Base-by-base conservation (phyloP, 768 basidiomycete genomes). In the Trametes cinnabarina region DNA sequence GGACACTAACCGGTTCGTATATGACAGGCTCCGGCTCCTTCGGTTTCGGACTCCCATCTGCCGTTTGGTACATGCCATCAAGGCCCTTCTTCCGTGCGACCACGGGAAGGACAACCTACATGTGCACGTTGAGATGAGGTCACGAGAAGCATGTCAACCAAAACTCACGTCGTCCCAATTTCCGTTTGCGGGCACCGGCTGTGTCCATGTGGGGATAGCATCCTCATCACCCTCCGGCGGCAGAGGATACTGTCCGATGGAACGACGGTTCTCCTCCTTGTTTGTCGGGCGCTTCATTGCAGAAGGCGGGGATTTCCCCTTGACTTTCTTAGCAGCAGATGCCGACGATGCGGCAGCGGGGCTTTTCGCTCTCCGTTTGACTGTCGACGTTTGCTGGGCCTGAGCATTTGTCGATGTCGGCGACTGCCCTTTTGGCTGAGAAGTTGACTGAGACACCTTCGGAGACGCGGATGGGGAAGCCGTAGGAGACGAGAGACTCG, bases 131-230 rank as follows among this genome's bases (percentile, higher is more conserved):
- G 55, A 49, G 52, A 15, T 9, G 37, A 39, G 57, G 47, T 51
- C 47, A 37, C 51, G 58, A 64, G 5, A 53, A 47, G 43, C 44
- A 65, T 53, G 47, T n/a, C 17, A 34, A 26, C 32, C 19, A 20
- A 25, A 23, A 75, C 81, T 67, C 65, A 84, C 90, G 68, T 94
- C 91, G 66, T 94, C 91, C 91, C 92, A 94, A 65, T 90, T 92
- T 1, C 88, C 88, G 22, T 81, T 76, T 57, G 73, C 74, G 23
- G 79, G 81, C 25, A 86, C 75, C 23, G 89, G 88, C 66, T 91
- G 86, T 17, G 88, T 90, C 90, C 88, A 90, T 3, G 82, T 79
- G 6, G 92, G 91, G 68, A 93, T 91, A 22, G 91, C 91, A 69
- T 92, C 77, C 47, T 82, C 76, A 58, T 78, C 77, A n/a, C 76